A percentile compares a stretch with the other conserved stretches of the same genome.
These are phyloP conservation scores for Pythium plurisporium DNA, from an alignment of 352 stramenopile genomes.

Conservation along the genomic window DNA sequence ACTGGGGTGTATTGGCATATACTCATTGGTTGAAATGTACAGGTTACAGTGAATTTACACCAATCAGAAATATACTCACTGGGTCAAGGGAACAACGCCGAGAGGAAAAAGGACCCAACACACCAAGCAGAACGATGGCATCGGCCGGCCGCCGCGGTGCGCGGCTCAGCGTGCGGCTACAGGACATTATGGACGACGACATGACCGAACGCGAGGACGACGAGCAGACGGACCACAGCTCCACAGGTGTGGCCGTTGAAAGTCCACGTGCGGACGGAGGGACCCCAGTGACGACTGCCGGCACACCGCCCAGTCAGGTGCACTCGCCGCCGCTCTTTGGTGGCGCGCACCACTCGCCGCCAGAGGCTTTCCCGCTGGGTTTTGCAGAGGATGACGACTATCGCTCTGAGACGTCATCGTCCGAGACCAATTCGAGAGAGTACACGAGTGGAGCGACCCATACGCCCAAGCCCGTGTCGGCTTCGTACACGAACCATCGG, in stretches of 20 bases:
- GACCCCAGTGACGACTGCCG: neutral
- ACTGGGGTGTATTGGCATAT: neutral
- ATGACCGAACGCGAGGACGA: slow-evolving; percentile 28
- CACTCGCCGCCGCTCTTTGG: slow-evolving; percentile 19
- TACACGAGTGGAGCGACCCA: neutral
- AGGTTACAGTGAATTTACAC: neutral
- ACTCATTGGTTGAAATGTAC: slow-evolving; percentile 15
- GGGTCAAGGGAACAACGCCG: neutral
- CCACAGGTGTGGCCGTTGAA: slow-evolving; percentile 13
- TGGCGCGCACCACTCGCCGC: slow-evolving; percentile 31
- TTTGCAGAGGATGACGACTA: slow-evolving; percentile 79
- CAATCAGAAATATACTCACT: slow-evolving; percentile 12
- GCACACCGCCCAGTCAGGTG: neutral
- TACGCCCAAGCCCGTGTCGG: slow-evolving; percentile 32
- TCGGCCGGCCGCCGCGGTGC: neutral
- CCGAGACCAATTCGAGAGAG: slow-evolving; percentile 42
- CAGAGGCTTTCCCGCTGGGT: too few relatives aligned
- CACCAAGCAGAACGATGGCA: neutral
- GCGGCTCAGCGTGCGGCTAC: slow-evolving; percentile 10
- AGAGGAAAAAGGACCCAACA: neutral
- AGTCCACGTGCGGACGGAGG: slow-evolving; percentile 8
- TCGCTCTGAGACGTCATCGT: slow-evolving; percentile 63
- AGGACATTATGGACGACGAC: slow-evolving; percentile 16
- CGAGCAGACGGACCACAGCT: slow-evolving; percentile 25
- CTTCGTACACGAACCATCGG: slow-evolving; percentile 56